Conservation (phyloP, 2,329 filamentous ascomycete genomes). For the Xylaria sp. region DNA sequence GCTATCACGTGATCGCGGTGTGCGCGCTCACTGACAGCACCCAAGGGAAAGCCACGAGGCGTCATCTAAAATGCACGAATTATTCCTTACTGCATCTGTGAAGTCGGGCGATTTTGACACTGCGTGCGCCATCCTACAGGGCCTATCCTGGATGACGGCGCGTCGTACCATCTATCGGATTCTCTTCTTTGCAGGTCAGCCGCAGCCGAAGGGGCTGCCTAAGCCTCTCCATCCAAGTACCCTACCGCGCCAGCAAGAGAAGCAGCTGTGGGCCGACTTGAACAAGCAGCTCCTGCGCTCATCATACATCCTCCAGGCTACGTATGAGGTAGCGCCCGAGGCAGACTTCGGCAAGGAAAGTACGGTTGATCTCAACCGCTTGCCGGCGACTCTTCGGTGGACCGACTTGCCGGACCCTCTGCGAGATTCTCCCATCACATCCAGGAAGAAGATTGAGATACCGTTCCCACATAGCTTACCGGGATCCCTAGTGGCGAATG, state of each 20-base stretch:
- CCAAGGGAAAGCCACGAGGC: not conserved
- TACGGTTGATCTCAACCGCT: constrained; percentile 48
- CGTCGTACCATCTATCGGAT: constrained; percentile 57
- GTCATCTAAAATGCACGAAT: constrained; percentile 57
- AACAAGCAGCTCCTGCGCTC: constrained; percentile 61
- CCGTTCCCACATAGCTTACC: constrained; percentile 56
- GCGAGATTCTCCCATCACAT: constrained; percentile 53
- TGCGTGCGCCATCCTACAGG: constrained; percentile 60
- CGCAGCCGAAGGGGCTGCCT: constrained; percentile 52
- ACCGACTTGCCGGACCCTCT: constrained; percentile 65
- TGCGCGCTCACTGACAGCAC: not conserved
- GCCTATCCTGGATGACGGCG: constrained; percentile 62
- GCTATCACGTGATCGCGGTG: not conserved
- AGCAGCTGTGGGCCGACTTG: constrained; percentile 57
- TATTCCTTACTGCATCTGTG: constrained; percentile 63
- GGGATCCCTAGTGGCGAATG: constrained; percentile 57
- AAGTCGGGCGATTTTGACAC: constrained; percentile 54
- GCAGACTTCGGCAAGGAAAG: constrained; percentile 51
- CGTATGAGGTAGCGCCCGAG: constrained; percentile 58
- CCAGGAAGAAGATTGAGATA: constrained; percentile 64
- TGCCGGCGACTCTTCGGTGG: constrained; percentile 60
- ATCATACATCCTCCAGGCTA: constrained; percentile 62
- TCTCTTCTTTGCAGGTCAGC: constrained; percentile 59
- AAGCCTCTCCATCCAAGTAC: constrained; percentile 40
- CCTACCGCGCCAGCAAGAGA: constrained; percentile 14